Conservation (phyloP, 1,284 basidiomycete species). For the Apiotrichum akiyoshidainum region DNA sequence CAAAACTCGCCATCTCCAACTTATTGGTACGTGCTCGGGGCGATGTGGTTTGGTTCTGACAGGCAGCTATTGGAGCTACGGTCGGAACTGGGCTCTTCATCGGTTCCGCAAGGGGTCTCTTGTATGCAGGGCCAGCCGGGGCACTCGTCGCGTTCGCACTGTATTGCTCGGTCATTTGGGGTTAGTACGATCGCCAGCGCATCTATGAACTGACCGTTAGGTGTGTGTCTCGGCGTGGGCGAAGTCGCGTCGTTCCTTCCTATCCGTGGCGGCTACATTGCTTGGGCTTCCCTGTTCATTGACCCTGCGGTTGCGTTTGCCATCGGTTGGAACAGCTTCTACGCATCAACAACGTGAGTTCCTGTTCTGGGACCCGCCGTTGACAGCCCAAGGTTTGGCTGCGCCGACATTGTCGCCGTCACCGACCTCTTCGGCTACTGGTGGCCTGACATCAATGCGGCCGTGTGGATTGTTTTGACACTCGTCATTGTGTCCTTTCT, state of each 20-base stretch:
- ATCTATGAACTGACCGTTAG: background rate
- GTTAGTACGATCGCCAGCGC: background rate
- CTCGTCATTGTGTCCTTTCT: conserved; percentile 23
- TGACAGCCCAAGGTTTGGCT: no score
- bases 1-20: conserved; percentile 12
- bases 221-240: conserved; percentile 15
- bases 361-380: no score
- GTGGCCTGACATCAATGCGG: conserved; percentile 23
- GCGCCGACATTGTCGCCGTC: conserved; percentile 31
- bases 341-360: conserved; percentile 18
- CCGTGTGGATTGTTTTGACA: conserved; percentile 23
- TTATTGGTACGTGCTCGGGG: background rate
- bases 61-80: conserved; percentile 1
- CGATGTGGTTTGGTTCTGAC: no score
- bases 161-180: conserved; percentile 15
- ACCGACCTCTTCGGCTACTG: conserved; percentile 29
- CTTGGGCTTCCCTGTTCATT: conserved; percentile 19
- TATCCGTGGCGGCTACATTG: conserved; percentile 20
- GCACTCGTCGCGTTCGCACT: conserved; percentile 14
- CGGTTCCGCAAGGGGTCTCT: conserved; percentile 10
- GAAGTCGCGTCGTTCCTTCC: conserved; percentile 23
- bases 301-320: conserved; percentile 13
- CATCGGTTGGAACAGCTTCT: conserved; percentile 28
- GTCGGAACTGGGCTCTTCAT: conserved; percentile 13
- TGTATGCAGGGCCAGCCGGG: conserved; percentile 17